Base-by-base conservation (phyloP, 1,284 basidiomycete species). In the Bjerkandera adusta region DNA sequence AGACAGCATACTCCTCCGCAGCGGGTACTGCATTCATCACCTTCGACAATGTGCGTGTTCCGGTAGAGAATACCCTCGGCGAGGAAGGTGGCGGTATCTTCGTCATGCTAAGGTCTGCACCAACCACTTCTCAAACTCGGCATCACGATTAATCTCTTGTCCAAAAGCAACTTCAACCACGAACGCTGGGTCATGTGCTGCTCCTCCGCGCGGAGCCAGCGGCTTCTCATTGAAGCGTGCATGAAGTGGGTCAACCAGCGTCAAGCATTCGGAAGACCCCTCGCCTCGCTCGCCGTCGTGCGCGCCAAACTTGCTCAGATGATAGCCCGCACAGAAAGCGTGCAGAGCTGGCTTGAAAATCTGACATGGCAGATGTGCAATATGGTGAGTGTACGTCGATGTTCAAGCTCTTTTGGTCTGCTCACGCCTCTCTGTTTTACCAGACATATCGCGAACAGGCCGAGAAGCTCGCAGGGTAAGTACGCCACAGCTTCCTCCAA, bases 1-100 rank as follows among this genome's bases (percentile, higher is more conserved):
- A 92, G 67, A 93, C 90, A 0, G 80, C 81, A 33, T 91, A 92
- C 67, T 89, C 86, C 1, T 51, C 80, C 3, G 69, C 86, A 3
- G 86, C 89, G 2, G 89, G 90, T 6, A 94, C 91, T 1, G 89
- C 89, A 5, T 94, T 83, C 63, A 77, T 95, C 57, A 92, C 87
- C 0, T 94, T 92, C 59, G 89, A 93, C 65, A 87, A 94, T 54
- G 89, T 92, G 53, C 81, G 81, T 58, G 89, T 93, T 1, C 92
- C 92, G 5, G 75, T 86, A n/a, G 85, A 83, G 60, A 88, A 95
- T 68, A 87, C 91, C 22, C 75, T 97, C 34, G 92, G 92, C 13
- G 76, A 83, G 55, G 91, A 92, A 61, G 85, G 88, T 48, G 81
- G 83, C 45, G 92, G 92, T 36, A 77, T 95, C 47, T 83, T 84